These are phyloP conservation scores for Hysterangium stoloniferum DNA, from an alignment of 768 basidiomycete species.

Conservation along the genomic window DNA sequence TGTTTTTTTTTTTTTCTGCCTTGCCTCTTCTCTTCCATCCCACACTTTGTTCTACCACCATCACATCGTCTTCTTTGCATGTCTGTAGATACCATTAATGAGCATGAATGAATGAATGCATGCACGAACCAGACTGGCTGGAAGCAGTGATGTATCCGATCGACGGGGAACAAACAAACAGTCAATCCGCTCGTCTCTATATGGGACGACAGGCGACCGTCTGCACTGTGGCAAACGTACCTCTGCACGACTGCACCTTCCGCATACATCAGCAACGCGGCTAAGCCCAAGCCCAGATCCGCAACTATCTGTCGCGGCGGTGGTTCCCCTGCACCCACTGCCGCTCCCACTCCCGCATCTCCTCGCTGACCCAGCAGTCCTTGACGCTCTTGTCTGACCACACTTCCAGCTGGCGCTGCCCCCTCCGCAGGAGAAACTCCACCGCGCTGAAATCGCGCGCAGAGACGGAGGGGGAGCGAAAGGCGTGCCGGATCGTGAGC, in stretches of 20 bases:
- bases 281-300: too few relatives aligned
- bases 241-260: neutral
- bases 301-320: neutral
- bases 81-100: too few relatives aligned
- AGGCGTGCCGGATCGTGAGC: constrained; percentile 60
- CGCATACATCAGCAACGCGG: neutral
- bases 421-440: constrained; percentile 70
- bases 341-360: constrained; percentile 61
- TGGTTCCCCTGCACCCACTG: constrained; percentile 18
- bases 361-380: constrained; percentile 66
- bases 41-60: too few relatives aligned
- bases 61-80: too few relatives aligned
- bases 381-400: constrained; percentile 60
- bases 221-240: neutral
- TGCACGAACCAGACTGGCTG: too few relatives aligned
- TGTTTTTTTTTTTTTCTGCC: neutral
- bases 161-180: too few relatives aligned
- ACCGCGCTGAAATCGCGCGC: constrained; percentile 61
- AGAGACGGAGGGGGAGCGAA: constrained; percentile 60
- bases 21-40: neutral
- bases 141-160: too few relatives aligned
- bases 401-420: constrained; percentile 55
- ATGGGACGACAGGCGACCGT: neutral
- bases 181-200: neutral
- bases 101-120: too few relatives aligned